Conservation (phyloP, 257 asterid species). For the Solanum sparsipilum region DNA sequence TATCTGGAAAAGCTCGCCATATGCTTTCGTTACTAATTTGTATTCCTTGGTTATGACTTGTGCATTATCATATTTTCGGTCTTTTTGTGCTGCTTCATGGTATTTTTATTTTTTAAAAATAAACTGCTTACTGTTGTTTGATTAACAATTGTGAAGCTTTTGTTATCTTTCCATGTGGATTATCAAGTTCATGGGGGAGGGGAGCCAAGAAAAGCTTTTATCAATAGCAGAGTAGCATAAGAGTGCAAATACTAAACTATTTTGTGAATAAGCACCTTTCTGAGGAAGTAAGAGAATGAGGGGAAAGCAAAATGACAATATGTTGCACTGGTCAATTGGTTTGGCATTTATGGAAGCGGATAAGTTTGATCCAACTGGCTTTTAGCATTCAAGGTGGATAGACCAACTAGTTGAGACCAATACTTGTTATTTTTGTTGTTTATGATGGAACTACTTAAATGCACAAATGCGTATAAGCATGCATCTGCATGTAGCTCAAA, state of each 20-base stretch:
- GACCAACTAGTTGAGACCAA: neutral
- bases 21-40: neutral
- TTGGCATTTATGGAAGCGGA: neutral
- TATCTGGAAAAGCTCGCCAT: neutral
- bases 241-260: neutral
- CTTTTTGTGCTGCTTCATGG: neutral
- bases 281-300: neutral
- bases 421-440: neutral
- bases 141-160: neutral
- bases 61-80: neutral
- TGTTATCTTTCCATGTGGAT: neutral
- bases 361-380: neutral
- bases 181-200: neutral
- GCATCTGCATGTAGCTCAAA: neutral
- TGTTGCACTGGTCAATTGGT: neutral
- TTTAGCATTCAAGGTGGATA: neutral
- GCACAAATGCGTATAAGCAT: neutral
- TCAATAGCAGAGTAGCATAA: neutral
- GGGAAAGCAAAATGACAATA: neutral
- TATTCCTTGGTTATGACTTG: neutral
- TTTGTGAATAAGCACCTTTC: neutral
- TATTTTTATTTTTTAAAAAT: neutral
- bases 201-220: neutral
- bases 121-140: neutral
- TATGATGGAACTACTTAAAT: neutral